phyloP scores from a whole-genome alignment of 257 asterid genomes.

The Ilex aquifolium region DNA sequence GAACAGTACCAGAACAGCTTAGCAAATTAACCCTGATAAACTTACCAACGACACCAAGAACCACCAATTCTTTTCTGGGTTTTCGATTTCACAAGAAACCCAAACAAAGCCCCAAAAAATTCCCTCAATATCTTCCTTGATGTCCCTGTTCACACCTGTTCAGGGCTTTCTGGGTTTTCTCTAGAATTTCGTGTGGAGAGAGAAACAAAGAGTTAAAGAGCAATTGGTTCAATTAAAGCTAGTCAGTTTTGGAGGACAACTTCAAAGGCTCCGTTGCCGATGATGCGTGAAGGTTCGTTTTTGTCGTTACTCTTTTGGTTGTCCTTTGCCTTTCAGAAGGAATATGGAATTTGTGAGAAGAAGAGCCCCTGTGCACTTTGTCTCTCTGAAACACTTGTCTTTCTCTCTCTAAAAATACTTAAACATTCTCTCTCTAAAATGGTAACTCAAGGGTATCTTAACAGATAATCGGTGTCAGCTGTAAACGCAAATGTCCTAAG shows the following conservation, averaged over 20 bases:
- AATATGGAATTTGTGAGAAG: slow-evolving; percentile 82
- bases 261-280: slow-evolving; percentile 49
- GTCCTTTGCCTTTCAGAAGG: slow-evolving; percentile 35
- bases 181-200: slow-evolving; percentile 25
- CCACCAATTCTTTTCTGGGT: no score
- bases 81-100: no score
- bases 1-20: not conserved
- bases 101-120: no score
- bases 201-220: slow-evolving; percentile 8
- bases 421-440: slow-evolving; percentile 14
- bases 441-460: not conserved
- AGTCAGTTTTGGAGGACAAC: slow-evolving; percentile 18
- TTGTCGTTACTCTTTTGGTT: slow-evolving; percentile 33
- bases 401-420: slow-evolving; percentile 2
- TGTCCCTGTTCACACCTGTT: no score
- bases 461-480: no score
- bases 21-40: slow-evolving; percentile 15
- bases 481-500: no score
- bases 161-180: not conserved
- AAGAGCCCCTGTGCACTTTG: slow-evolving; percentile 14
- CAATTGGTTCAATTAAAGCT: slow-evolving; percentile 13
- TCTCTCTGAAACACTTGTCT: not conserved
- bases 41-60: slow-evolving; percentile 33
- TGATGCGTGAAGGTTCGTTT: slow-evolving; percentile 36
- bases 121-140: no score